phyloP scores from a whole-genome alignment of 129 eudicot genomes.

The Centrapalus pauciflorus region DNA sequence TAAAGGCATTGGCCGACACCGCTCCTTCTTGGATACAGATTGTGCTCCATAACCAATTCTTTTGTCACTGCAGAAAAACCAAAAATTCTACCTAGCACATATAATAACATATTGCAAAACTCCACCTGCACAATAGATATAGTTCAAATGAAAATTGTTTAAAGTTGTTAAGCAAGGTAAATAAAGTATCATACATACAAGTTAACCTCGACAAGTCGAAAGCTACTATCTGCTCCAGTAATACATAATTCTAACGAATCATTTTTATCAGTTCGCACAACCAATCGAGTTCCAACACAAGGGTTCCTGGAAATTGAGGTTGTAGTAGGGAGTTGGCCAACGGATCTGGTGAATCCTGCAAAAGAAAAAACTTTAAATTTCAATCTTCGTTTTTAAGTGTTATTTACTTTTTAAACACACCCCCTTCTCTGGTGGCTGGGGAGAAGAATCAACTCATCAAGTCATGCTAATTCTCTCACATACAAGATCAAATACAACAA shows the following conservation, averaged over 20 bases:
- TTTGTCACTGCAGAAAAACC: no score
- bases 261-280: conserved; percentile 43
- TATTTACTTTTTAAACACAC: no score
- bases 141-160: no score
- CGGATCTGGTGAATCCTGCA: conserved; percentile 67
- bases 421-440: no score
- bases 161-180: background rate
- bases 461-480: conserved; percentile 26
- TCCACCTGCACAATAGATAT: no score
- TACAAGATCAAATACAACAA: conserved; percentile 69
- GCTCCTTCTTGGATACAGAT: conserved; percentile 37
- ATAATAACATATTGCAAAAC: no score
- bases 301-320: conserved; percentile 64
- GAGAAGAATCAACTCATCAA: no score
- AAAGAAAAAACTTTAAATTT: no score
- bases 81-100: no score
- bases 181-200: conserved; percentile 33
- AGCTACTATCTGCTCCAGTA: conserved; percentile 77
- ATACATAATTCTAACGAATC: conserved; percentile 66
- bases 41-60: no score
- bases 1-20: conserved; percentile 66
- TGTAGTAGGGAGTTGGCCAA: conserved; percentile 59
- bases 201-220: conserved; percentile 55
- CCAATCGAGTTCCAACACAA: conserved; percentile 73
- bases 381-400: no score